Conservation (phyloP, 2,329 filamentous ascomycete species). For the Trichophyton schoenleinii region DNA sequence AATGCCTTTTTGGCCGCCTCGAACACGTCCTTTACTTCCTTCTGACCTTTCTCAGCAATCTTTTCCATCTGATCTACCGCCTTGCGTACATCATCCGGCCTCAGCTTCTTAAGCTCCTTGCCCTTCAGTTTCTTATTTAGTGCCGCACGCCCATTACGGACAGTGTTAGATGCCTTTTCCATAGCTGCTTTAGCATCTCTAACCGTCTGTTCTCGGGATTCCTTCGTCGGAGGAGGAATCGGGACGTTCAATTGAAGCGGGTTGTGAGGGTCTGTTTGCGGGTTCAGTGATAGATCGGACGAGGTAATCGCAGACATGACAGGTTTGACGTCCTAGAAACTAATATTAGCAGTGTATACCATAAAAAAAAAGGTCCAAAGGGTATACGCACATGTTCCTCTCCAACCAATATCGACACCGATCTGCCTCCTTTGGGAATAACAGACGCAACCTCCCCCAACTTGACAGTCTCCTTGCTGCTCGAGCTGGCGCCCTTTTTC, state of each 20-base stretch:
- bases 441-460: slow-evolving; percentile 55
- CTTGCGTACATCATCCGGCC: slow-evolving; percentile 35
- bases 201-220: slow-evolving; percentile 32
- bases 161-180: slow-evolving; percentile 29
- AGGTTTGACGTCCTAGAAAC: slow-evolving; percentile 33
- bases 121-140: slow-evolving; percentile 35
- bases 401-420: slow-evolving; percentile 49
- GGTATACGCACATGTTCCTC: slow-evolving; percentile 46
- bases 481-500: slow-evolving; percentile 9
- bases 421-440: slow-evolving; percentile 49
- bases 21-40: slow-evolving; percentile 35
- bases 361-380: not conserved
- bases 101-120: slow-evolving; percentile 29
- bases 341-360: not conserved
- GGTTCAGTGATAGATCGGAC: slow-evolving; percentile 32
- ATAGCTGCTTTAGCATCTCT: slow-evolving; percentile 31
- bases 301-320: slow-evolving; percentile 32
- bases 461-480: slow-evolving; percentile 37
- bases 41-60: slow-evolving; percentile 34
- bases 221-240: slow-evolving; percentile 36
- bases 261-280: slow-evolving; percentile 33
- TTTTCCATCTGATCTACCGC: slow-evolving; percentile 39
- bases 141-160: slow-evolving; percentile 33
- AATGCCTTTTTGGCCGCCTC: slow-evolving; percentile 30
- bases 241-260: slow-evolving; percentile 33